phyloP scores from a whole-genome alignment of 2,329 filamentous ascomycete genomes.

The Plenodomus biglobosus region DNA sequence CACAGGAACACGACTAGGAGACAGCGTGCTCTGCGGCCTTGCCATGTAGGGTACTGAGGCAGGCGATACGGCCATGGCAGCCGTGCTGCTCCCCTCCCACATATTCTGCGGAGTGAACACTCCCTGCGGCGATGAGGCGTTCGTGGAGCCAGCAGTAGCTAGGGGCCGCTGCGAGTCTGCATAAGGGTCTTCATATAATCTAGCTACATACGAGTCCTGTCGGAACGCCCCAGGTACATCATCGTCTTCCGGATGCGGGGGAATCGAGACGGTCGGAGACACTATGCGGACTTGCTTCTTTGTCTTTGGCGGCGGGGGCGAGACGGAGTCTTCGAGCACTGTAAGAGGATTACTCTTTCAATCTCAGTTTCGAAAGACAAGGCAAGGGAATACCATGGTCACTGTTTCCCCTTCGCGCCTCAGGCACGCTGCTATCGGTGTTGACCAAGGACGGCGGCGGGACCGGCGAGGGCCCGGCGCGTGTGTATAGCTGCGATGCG shows the following conservation, averaged over 20 bases:
- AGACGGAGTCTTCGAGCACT: slow-evolving; percentile 30
- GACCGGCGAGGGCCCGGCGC: slow-evolving; percentile 17
- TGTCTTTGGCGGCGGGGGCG: slow-evolving; percentile 40
- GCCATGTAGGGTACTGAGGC: slow-evolving; percentile 8
- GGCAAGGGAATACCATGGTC: slow-evolving; percentile 38
- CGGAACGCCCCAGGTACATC: slow-evolving; percentile 20
- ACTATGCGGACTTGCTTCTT: slow-evolving; percentile 64
- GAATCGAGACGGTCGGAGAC: slow-evolving; percentile 43
- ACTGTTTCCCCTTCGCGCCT: slow-evolving; percentile 19
- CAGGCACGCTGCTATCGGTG: slow-evolving; percentile 25
- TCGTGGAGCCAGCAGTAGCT: slow-evolving; percentile 21
- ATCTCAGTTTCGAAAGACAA: slow-evolving; percentile 27
- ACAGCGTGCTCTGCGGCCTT: neutral
- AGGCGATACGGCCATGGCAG: slow-evolving; percentile 14
- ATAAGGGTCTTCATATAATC: slow-evolving; percentile 14
- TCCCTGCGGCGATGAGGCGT: slow-evolving; percentile 15
- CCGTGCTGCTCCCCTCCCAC: slow-evolving; percentile 28
- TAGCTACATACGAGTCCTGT: slow-evolving; percentile 19
- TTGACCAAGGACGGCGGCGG: slow-evolving; percentile 32
- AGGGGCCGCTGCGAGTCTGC: slow-evolving; percentile 20
- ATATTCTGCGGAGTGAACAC: slow-evolving; percentile 16
- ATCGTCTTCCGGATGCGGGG: slow-evolving; percentile 37
- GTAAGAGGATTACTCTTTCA: slow-evolving; percentile 39
- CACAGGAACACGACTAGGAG: slow-evolving; percentile 25
- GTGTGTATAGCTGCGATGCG: slow-evolving; percentile 33